Evolutionary conservation across 2,329 filamentous ascomycete genomes (phyloP).

Genomic region (Cladorrhinum sp.): DNA sequence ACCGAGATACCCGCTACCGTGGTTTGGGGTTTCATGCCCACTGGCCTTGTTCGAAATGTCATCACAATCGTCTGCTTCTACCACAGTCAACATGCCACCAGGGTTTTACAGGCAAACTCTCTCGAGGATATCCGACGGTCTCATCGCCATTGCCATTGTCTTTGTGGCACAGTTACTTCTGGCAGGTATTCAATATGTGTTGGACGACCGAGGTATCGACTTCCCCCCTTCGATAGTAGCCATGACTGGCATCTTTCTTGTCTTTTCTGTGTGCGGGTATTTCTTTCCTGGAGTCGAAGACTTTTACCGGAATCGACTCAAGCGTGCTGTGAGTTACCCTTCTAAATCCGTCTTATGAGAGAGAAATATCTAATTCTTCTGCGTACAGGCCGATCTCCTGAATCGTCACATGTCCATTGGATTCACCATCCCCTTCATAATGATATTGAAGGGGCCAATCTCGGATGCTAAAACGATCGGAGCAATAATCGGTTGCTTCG

Average conservation of each 20-base stretch:
- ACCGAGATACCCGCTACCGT: constrained; percentile 20
- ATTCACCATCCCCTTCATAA: constrained; percentile 49
- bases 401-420: constrained; percentile 51
- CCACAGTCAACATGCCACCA: neutral
- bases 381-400: constrained; percentile 45
- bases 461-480: constrained; percentile 37
- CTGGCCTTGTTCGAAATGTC: constrained; percentile 9
- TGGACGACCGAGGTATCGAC: constrained; percentile 35
- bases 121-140: constrained; percentile 25
- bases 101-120: neutral
- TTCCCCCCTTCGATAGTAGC: constrained; percentile 49
- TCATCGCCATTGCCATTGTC: constrained; percentile 38
- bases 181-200: constrained; percentile 40
- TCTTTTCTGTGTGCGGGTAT: constrained; percentile 20
- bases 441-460: constrained; percentile 39
- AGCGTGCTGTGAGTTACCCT: constrained; percentile 25
- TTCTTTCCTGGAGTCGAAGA: constrained; percentile 25
- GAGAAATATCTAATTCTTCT: neutral
- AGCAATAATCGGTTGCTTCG: constrained; percentile 43
- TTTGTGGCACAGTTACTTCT: constrained; percentile 45
- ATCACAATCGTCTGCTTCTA: neutral
- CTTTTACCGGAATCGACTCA: constrained; percentile 29
- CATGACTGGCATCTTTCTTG: constrained; percentile 43
- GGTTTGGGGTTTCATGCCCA: constrained; percentile 16
- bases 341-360: neutral